Percentiles rank a stretch among this genome's conserved stretches.
phyloP scores from a whole-genome alignment of 1,139 yeast species.

The Taphrina wiesneri region DNA sequence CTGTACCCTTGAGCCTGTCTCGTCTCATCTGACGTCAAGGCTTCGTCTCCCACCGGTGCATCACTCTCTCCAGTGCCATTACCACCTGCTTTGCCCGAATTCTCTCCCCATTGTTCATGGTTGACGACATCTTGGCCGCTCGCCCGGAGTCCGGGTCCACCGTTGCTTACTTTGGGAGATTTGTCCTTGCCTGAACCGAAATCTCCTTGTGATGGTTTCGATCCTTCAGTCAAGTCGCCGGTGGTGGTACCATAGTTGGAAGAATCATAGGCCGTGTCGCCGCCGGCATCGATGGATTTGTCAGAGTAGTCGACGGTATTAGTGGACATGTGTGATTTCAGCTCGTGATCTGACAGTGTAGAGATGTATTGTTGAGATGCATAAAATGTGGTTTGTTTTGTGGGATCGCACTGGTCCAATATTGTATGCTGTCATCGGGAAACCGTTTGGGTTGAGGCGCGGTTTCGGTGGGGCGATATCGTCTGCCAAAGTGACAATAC shows the following conservation, averaged over 20 bases:
- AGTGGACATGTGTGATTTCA: slow-evolving; percentile 21
- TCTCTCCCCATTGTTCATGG: slow-evolving; percentile 23
- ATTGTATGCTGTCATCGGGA: not conserved
- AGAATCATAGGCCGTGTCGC: slow-evolving; percentile 24
- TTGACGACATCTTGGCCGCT: slow-evolving; percentile 18
- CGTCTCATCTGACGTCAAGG: slow-evolving; percentile 17
- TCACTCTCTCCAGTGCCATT: not conserved
- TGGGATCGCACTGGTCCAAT: no score
- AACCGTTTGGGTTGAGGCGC: slow-evolving; percentile 1
- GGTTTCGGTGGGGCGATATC: slow-evolving; percentile 3
- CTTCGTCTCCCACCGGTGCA: slow-evolving; percentile 21
- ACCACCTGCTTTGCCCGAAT: slow-evolving; percentile 13
- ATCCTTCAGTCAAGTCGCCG: slow-evolving; percentile 6
- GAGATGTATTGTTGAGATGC: no score
- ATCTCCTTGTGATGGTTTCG: slow-evolving; percentile 18
- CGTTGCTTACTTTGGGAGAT: slow-evolving; percentile 1
- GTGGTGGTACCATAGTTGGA: slow-evolving; percentile 29
- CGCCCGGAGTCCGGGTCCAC: slow-evolving; percentile 3
- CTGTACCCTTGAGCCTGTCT: slow-evolving; percentile 25
- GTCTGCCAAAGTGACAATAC: not conserved
- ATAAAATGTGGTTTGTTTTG: not conserved
- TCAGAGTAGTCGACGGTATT: slow-evolving; percentile 22
- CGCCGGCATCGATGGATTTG: slow-evolving; percentile 28
- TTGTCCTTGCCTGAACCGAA: slow-evolving; percentile 10
- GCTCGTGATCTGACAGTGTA: no score